These are phyloP conservation scores for Metschnikowia drakensbergensis DNA, from an alignment of 805 yeast genomes.

Conservation along the genomic window DNA sequence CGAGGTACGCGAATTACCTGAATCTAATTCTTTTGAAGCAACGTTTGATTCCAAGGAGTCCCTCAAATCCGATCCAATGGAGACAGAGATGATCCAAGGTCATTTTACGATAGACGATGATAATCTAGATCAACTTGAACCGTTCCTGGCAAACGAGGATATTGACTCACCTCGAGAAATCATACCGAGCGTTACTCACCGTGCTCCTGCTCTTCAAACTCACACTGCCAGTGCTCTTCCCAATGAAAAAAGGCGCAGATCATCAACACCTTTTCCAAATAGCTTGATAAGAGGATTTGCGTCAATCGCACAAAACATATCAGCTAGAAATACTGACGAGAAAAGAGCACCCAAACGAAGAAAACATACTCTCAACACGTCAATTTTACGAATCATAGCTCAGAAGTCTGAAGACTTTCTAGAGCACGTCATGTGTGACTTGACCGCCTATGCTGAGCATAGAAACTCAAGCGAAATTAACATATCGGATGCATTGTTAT, in stretches of 20 bases:
- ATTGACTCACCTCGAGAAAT: neutral
- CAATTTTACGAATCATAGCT: constrained; percentile 21
- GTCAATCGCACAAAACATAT: constrained; percentile 14
- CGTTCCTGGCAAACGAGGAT: neutral
- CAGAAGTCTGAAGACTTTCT: constrained; percentile 31
- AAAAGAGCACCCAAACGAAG: constrained; percentile 4
- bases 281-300: constrained; percentile 12
- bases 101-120: constrained; percentile 16
- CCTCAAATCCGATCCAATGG: constrained; percentile 5
- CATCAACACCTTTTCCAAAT: neutral
- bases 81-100: constrained; percentile 13
- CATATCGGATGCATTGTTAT: constrained; percentile 34
- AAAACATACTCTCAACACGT: constrained; percentile 9
- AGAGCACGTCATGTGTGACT: constrained; percentile 27
- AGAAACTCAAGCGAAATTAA: constrained; percentile 26
- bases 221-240: neutral
- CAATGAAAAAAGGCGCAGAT: neutral
- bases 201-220: neutral
- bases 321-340: neutral
- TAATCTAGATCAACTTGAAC: constrained; percentile 4
- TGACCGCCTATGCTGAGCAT: constrained; percentile 36
- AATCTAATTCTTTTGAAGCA: neutral
- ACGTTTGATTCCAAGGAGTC: neutral
- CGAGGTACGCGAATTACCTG: neutral
- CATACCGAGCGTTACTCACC: neutral